These are phyloP conservation scores for Fraxinus anomala DNA, from an alignment of 257 asterid species.

Conservation along the genomic window DNA sequence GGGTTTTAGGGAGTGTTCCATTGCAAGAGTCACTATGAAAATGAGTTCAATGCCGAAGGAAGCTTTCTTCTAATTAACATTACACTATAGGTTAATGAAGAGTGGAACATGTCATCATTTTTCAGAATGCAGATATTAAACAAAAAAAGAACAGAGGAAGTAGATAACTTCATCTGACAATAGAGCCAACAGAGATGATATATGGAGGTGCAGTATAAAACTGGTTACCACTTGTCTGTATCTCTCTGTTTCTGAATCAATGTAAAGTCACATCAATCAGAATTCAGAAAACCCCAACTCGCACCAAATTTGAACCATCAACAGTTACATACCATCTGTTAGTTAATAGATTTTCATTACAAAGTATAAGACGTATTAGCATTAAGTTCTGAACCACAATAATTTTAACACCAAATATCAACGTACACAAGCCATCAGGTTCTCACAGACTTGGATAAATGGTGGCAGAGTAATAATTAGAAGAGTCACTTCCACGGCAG, in stretches of 20 bases:
- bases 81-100: background rate
- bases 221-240: conserved; percentile 4
- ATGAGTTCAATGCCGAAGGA: background rate
- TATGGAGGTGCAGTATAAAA: background rate
- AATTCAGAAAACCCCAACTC: background rate
- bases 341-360: conserved; percentile 4
- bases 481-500: background rate
- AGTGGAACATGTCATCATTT: background rate
- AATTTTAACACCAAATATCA: background rate
- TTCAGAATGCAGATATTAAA: background rate
- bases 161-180: conserved; percentile 16
- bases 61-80: background rate
- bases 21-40: background rate
- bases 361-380: background rate
- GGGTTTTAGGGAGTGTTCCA: background rate
- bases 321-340: background rate
- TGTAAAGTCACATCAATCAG: conserved; percentile 6
- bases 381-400: conserved; percentile 11
- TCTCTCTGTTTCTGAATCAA: conserved; percentile 6
- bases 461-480: conserved; percentile 6
- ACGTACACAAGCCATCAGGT: conserved; percentile 20
- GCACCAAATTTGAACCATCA: background rate
- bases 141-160: conserved; percentile 16
- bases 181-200: conserved; percentile 14
- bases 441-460: background rate